Percentiles rank a stretch among this genome's conserved stretches.
Conservation (phyloP, 495 filamentous ascomycete species). For the Immersiella caudata region DNA sequence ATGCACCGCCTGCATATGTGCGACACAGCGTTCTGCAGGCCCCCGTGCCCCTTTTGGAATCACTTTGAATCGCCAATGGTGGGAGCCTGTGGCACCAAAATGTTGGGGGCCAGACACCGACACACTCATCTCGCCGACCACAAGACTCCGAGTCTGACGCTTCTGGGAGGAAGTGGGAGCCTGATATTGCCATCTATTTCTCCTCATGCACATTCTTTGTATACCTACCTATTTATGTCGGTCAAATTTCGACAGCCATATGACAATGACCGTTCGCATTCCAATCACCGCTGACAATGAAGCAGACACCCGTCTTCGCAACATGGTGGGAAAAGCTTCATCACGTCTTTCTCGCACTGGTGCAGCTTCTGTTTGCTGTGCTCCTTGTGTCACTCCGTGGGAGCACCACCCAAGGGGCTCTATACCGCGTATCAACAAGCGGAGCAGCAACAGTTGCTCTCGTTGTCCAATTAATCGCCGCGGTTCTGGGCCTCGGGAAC, state of each 20-base stretch:
- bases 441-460: neutral
- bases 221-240: no score
- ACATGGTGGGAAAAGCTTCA: neutral
- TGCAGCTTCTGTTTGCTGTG: neutral
- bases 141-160: neutral
- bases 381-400: neutral
- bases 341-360: neutral
- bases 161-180: neutral
- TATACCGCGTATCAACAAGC: neutral
- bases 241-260: neutral
- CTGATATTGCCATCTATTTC: neutral
- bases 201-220: neutral
- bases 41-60: neutral
- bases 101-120: neutral
- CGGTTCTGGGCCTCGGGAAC: neutral
- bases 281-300: neutral
- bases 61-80: neutral
- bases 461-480: neutral
- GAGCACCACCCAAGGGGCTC: neutral
- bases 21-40: neutral
- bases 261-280: neutral
- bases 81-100: neutral
- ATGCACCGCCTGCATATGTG: neutral
- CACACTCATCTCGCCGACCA: neutral
- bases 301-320: neutral